Evolutionary conservation across 2,329 filamentous ascomycete species (phyloP).

Genomic region (Fusarium chuoi): DNA sequence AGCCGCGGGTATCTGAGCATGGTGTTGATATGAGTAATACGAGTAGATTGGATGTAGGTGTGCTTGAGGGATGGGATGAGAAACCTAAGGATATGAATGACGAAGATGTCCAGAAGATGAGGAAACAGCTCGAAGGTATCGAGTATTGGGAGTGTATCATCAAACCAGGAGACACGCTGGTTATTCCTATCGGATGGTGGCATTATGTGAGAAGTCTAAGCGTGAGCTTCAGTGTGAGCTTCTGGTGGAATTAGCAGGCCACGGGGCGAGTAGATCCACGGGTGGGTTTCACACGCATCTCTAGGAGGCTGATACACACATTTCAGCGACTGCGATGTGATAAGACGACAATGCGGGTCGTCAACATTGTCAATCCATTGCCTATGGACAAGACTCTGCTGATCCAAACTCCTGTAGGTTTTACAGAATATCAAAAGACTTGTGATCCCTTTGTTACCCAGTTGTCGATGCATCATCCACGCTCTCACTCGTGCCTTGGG

Average conservation of each 20-base stretch:
- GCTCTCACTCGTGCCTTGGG: conserved; percentile 51
- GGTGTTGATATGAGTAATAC: conserved; percentile 95
- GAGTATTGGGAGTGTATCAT: conserved; percentile 82
- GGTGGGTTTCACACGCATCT: background rate
- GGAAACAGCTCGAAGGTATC: conserved; percentile 64
- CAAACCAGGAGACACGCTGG: conserved; percentile 82
- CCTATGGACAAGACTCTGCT: background rate
- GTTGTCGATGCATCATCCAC: conserved; percentile 47
- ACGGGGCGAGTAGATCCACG: background rate
- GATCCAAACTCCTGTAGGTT: background rate
- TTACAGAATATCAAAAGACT: background rate
- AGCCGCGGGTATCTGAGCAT: conserved; percentile 70
- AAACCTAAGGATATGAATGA: conserved; percentile 40
- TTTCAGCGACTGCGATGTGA: background rate
- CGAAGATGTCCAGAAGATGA: conserved; percentile 53
- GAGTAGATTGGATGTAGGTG: conserved; percentile 79
- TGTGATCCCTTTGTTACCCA: conserved; percentile 21
- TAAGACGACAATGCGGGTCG: background rate
- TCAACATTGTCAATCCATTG: background rate
- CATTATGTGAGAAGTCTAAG: conserved; percentile 91
- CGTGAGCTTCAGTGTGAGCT: conserved; percentile 93
- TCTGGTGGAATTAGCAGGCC: conserved; percentile 81
- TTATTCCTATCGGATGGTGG: conserved; percentile 97
- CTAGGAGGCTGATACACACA: background rate
- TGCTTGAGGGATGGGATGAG: conserved; percentile 70